Conservation (phyloP, 2,329 filamentous ascomycete genomes). For the Dactylellina sp. region DNA sequence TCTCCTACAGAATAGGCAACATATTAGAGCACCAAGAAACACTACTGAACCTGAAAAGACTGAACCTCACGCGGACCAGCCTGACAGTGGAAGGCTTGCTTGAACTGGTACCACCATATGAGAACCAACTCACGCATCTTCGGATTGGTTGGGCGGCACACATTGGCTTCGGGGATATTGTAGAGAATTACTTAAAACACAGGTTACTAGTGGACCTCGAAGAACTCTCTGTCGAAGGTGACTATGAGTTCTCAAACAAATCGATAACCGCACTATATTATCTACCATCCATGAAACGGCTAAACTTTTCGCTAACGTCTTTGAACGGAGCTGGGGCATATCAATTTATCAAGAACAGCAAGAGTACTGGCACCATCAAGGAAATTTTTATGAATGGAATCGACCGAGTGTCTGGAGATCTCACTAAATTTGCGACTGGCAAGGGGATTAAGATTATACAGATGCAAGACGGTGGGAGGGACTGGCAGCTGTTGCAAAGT, state of each 20-base stretch:
- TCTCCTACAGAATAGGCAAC: neutral
- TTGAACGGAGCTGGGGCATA: conserved; percentile 33
- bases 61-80: conserved; percentile 32
- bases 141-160: conserved; percentile 37
- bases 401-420: conserved; percentile 37
- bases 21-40: conserved; percentile 35
- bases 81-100: conserved; percentile 12
- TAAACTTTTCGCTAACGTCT: conserved; percentile 39
- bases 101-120: conserved; percentile 29
- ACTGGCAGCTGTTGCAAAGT: conserved; percentile 33
- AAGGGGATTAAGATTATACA: conserved; percentile 39
- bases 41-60: conserved; percentile 24
- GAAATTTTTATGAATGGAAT: conserved; percentile 46
- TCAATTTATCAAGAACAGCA: conserved; percentile 35
- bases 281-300: conserved; percentile 8
- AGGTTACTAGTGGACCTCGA: conserved; percentile 8
- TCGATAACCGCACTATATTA: conserved; percentile 24
- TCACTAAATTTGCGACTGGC: conserved; percentile 12
- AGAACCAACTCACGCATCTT: conserved; percentile 35
- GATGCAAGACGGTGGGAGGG: conserved; percentile 25
- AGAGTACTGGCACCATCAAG: conserved; percentile 27
- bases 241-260: conserved; percentile 36
- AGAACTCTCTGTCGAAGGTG: conserved; percentile 47
- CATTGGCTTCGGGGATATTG: conserved; percentile 25
- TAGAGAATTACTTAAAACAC: conserved; percentile 12